phyloP scores from a whole-genome alignment of 371 early-diverging fungal genomes.

The Nosema granulosis region DNA sequence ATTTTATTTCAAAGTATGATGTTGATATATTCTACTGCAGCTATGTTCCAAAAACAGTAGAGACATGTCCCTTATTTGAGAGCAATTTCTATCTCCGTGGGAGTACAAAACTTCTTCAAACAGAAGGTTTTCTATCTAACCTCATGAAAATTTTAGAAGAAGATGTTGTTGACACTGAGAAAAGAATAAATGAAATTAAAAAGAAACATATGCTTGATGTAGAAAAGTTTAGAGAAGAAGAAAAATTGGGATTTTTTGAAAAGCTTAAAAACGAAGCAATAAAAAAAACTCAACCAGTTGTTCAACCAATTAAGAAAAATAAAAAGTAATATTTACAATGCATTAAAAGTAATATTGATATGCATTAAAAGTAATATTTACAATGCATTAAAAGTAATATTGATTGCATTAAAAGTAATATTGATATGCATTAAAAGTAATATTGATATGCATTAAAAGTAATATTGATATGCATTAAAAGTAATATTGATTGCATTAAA shows the following conservation, averaged over 20 bases:
- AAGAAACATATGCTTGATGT: constrained; percentile 3
- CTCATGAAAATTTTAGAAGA: constrained; percentile 20
- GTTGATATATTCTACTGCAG: constrained; percentile 22
- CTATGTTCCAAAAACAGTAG: constrained; percentile 15
- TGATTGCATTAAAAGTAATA: neutral
- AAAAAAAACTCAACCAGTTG: neutral
- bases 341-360: no score
- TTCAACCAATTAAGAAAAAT: neutral
- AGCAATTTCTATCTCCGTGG: constrained; percentile 22
- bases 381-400: neutral
- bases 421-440: neutral
- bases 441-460: neutral
- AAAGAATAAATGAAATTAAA: constrained; percentile 4
- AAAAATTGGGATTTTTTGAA: constrained; percentile 25
- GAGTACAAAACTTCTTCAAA: neutral
- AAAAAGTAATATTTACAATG: neutral
- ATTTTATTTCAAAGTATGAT: constrained; percentile 28
- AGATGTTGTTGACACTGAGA: neutral
- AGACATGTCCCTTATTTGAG: neutral
- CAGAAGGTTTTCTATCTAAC: constrained; percentile 17
- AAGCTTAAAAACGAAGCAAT: constrained; percentile 4
- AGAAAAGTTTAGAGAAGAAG: neutral
- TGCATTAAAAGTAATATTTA: constrained; percentile 5
- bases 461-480: neutral
- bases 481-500: neutral